Evolutionary conservation across 192 early-diverging fungal species (phyloP).

Genomic region (Nowakowskiella sp.): DNA sequence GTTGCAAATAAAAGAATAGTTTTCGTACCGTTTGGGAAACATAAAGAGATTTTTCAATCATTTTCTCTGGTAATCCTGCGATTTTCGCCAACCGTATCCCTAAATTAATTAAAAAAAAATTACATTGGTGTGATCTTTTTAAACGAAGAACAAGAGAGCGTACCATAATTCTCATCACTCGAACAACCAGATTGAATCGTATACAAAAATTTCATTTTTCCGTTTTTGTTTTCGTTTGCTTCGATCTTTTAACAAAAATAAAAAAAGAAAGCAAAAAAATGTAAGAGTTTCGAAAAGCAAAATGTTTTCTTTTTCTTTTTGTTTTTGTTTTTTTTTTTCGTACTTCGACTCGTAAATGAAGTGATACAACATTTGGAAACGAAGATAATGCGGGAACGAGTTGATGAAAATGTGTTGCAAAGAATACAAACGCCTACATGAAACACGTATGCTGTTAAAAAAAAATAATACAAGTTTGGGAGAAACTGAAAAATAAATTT

Average conservation of each 20-base stretch:
- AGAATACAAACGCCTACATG: conserved; percentile 51
- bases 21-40: conserved; percentile 24
- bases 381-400: conserved; percentile 39
- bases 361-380: conserved; percentile 47
- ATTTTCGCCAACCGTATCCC: conserved; percentile 34
- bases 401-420: conserved; percentile 73
- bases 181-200: conserved; percentile 31
- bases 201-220: conserved; percentile 33
- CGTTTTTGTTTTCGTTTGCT: not conserved
- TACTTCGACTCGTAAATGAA: conserved; percentile 47
- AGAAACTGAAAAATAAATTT: conserved; percentile 1
- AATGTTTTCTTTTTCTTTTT: not conserved
- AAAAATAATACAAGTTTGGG: not conserved
- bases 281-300: not conserved
- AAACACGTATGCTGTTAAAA: no score
- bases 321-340: no score
- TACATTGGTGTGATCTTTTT: not conserved
- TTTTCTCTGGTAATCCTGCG: conserved; percentile 16
- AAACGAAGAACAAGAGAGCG: not conserved
- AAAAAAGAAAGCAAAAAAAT: no score
- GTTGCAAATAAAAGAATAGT: no score
- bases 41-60: conserved; percentile 18
- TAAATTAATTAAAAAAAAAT: not conserved
- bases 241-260: not conserved
- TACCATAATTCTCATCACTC: conserved; percentile 36